A percentile compares a stretch with the other conserved stretches of the same genome.
Conservation (phyloP, 2,329 filamentous ascomycete genomes). For the Aspergillus sergii region DNA sequence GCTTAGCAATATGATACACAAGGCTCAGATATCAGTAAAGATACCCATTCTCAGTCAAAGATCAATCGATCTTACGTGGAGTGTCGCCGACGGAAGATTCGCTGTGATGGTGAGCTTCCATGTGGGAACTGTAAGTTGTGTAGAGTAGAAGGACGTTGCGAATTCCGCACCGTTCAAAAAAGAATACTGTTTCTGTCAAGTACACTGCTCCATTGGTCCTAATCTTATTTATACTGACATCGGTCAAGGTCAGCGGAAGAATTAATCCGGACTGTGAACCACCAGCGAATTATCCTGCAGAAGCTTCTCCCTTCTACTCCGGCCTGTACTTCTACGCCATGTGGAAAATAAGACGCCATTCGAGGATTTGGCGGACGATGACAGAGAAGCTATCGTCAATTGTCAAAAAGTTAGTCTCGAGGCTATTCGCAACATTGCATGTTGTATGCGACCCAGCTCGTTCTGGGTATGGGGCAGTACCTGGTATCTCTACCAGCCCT, state of each 20-base stretch:
- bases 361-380: neutral
- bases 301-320: neutral
- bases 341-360: too few species aligned
- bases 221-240: neutral
- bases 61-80: constrained; percentile 10
- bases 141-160: constrained; percentile 6
- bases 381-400: neutral
- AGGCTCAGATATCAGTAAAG: neutral
- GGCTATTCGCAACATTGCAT: constrained; percentile 9
- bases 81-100: constrained; percentile 12
- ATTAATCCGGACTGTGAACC: neutral
- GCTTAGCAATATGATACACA: neutral
- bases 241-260: neutral
- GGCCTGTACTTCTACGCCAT: too few species aligned
- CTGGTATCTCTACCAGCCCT: constrained; percentile 16
- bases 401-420: constrained; percentile 5
- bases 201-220: neutral
- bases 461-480: constrained; percentile 11
- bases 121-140: constrained; percentile 14
- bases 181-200: neutral
- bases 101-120: constrained; percentile 10
- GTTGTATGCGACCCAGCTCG: constrained; percentile 6
- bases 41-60: neutral
- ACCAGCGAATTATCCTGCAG: neutral
- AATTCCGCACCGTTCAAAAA: constrained; percentile 7